Evolutionary conservation across 768 basidiomycete species (phyloP).

Genomic region (Suillus discolor): DNA sequence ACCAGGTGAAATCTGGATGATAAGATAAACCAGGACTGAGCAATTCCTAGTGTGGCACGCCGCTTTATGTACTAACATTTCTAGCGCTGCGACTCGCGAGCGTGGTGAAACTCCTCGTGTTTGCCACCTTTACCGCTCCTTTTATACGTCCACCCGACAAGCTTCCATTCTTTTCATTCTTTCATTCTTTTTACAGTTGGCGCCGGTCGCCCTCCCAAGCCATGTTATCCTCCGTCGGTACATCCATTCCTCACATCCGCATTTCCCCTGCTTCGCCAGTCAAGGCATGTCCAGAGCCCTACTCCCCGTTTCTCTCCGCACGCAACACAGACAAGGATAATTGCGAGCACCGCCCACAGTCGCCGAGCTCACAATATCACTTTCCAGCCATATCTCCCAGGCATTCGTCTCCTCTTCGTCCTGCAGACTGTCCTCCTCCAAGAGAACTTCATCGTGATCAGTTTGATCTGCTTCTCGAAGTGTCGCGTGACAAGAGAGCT

Average conservation of each 20-base stretch:
- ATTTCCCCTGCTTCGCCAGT: conserved; percentile 70
- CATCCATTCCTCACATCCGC: conserved; percentile 62
- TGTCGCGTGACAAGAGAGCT: conserved; percentile 59
- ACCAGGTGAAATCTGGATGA: neutral
- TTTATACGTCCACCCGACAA: conserved; percentile 35
- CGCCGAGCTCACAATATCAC: conserved; percentile 56
- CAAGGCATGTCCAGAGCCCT: conserved; percentile 52
- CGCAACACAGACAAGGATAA: conserved; percentile 36
- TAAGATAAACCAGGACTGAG: neutral
- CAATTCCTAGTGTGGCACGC: neutral
- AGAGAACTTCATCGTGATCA: conserved; percentile 64
- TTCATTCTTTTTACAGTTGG: conserved; percentile 30
- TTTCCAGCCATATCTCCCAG: conserved; percentile 41
- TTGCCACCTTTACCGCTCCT: conserved; percentile 15
- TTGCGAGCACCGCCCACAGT: conserved; percentile 58
- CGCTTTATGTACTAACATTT: conserved; percentile 6
- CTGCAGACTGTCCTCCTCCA: conserved; percentile 36
- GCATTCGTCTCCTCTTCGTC: conserved; percentile 54
- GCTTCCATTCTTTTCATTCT: conserved; percentile 32
- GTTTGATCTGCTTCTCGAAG: conserved; percentile 65
- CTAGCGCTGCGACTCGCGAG: conserved; percentile 12
- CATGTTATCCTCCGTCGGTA: conserved; percentile 21
- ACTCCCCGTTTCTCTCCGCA: conserved; percentile 58
- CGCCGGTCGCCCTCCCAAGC: conserved; percentile 49
- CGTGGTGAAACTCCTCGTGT: conserved; percentile 23